phyloP scores from a whole-genome alignment of 2,329 filamentous ascomycete genomes.

The Aspergillus sp. region DNA sequence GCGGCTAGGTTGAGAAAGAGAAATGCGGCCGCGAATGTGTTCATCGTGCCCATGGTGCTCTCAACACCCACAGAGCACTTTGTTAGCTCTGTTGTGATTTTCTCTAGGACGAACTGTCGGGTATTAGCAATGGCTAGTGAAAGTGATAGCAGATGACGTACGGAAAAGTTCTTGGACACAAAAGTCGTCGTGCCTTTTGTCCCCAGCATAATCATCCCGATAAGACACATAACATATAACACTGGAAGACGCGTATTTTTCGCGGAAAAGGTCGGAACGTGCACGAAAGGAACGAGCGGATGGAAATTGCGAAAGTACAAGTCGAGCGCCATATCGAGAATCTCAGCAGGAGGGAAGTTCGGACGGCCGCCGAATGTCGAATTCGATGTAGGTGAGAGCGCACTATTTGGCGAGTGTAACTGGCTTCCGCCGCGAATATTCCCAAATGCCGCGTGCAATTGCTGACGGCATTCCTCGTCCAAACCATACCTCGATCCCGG shows the following conservation, averaged over 20 bases:
- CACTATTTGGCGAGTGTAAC: slow-evolving; percentile 25
- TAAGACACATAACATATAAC: slow-evolving; percentile 58
- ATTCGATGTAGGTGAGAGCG: slow-evolving; percentile 26
- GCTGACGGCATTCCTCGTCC: slow-evolving; percentile 48
- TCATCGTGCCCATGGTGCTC: slow-evolving; percentile 48
- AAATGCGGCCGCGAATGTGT: slow-evolving; percentile 53
- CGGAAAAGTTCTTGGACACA: slow-evolving; percentile 52
- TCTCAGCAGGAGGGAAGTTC: slow-evolving; percentile 56
- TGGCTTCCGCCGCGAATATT: slow-evolving; percentile 25
- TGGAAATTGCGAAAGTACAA: slow-evolving; percentile 60
- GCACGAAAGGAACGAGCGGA: slow-evolving; percentile 57
- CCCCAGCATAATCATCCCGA: slow-evolving; percentile 57
- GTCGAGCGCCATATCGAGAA: slow-evolving; percentile 59
- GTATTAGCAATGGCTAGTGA: slow-evolving; percentile 12
- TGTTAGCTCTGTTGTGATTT: slow-evolving; percentile 49
- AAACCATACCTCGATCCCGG: slow-evolving; percentile 43
- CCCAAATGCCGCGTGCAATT: slow-evolving; percentile 45
- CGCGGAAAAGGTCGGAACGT: slow-evolving; percentile 58
- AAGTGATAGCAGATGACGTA: slow-evolving; percentile 19
- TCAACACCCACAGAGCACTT: slow-evolving; percentile 47
- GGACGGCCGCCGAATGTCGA: slow-evolving; percentile 33
- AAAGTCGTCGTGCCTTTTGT: slow-evolving; percentile 57
- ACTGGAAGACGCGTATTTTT: slow-evolving; percentile 53
- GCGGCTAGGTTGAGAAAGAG: slow-evolving; percentile 56
- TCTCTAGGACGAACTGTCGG: slow-evolving; percentile 39